phyloP scores from a whole-genome alignment of 495 filamentous ascomycete species.

The Aspergillus carlsbadensis region DNA sequence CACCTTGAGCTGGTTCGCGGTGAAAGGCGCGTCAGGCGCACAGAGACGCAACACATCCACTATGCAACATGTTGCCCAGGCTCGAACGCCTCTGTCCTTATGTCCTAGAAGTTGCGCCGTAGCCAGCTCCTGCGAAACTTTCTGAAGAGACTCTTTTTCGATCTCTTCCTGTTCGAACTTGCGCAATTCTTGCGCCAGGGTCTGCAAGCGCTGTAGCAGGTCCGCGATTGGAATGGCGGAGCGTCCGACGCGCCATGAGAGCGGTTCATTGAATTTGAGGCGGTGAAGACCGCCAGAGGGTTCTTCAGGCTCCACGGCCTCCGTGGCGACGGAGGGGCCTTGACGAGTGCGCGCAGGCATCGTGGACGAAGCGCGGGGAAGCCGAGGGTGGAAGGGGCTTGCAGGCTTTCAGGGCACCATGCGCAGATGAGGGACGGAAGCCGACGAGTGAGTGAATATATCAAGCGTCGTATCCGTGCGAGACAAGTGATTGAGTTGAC shows the following conservation, averaged over 20 bases:
- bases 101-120: slow-evolving; percentile 79
- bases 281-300: slow-evolving; percentile 35
- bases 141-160: slow-evolving; percentile 73
- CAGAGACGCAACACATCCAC: slow-evolving; percentile 93
- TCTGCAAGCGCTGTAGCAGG: slow-evolving; percentile 75
- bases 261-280: slow-evolving; percentile 72
- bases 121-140: slow-evolving; percentile 86
- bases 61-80: slow-evolving; percentile 83
- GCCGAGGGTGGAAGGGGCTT: slow-evolving; percentile 17
- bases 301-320: slow-evolving; percentile 35
- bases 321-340: slow-evolving; percentile 37
- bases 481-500: not conserved
- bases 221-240: slow-evolving; percentile 76
- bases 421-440: slow-evolving; percentile 5
- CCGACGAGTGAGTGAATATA: not conserved
- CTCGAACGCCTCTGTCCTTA: slow-evolving; percentile 89
- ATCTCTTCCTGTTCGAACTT: slow-evolving; percentile 86
- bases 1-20: slow-evolving; percentile 85
- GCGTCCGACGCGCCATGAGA: slow-evolving; percentile 91
- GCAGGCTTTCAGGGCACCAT: slow-evolving; percentile 22
- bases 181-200: slow-evolving; percentile 78
- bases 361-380: slow-evolving; percentile 31
- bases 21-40: slow-evolving; percentile 95
- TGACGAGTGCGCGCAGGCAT: slow-evolving; percentile 53
- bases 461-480: not conserved